Evolutionary conservation across 306 rosid species (phyloP), one percentile per base, ranked within the genome.

Genomic region (Begonia peltatifolia): DNA sequence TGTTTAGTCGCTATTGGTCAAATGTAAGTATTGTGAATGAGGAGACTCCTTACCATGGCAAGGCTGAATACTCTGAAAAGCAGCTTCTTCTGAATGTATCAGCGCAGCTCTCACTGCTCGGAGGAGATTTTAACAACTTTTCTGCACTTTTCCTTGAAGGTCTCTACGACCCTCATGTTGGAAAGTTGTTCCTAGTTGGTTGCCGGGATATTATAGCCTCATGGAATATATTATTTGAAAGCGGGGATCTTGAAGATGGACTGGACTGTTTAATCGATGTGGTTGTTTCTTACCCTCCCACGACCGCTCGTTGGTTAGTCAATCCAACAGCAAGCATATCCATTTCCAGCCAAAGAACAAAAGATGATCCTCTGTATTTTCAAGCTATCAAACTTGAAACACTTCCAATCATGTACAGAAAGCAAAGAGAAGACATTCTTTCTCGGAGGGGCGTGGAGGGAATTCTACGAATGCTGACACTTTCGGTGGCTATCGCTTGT

Each of bases 51-150:
- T 76, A 80, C 71, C 90, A 61, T 60, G 56, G 60, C 11, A 63
- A 59, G 65, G 78, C 76, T 25, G 78, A 71, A 59, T 82, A 68
- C 76, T 79, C 90, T 4, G 90, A 89, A 74, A 80, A 76, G 46
- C 94, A 89, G 68, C 90, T 80, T 54, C 94, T 89, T 63, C 38
- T 85, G 63, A 89, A 89, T 80, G 85, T 89, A 57, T 89, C 97
- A 14, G 84, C 87, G 44, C 85, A 80, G 42, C 82, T 89, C 60
- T 72, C 69, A 46, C 71, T 89, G 44, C 23, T 20, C 23, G 23
- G 23, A 20, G 11, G 63, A 67, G 67, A 42, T 10, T 70, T 70
- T 64, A 62, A 62, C 55, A 82, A 78, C 59, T 68, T 85, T 60
- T 85, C 90, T 41, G 62, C 63, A 10, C 76, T 89, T 52, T 85